Evolutionary conservation across 306 rosid species (phyloP).

Genomic region (Chamaecrista fasciculata): DNA sequence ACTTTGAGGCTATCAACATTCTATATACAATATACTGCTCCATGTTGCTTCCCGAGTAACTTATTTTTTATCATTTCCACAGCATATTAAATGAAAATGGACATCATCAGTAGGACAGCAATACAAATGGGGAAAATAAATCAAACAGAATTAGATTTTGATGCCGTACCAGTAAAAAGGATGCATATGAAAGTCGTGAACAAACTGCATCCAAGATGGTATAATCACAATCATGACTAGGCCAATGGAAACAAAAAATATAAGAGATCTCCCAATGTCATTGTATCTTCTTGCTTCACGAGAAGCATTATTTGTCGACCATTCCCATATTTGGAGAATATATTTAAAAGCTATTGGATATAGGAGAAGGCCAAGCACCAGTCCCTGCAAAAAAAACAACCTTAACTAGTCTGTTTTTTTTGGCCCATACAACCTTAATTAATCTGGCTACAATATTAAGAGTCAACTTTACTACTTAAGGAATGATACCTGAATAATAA

Average conservation of each 20-base stretch:
- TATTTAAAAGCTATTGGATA: constrained; percentile 44
- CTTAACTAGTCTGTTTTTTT: constrained; percentile 16
- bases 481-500: constrained; percentile 52
- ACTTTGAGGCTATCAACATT: constrained; percentile 12
- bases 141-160: not conserved
- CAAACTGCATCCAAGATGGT: constrained; percentile 59
- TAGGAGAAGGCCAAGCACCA: constrained; percentile 63
- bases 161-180: constrained; percentile 48
- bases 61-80: constrained; percentile 6
- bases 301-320: constrained; percentile 25
- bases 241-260: constrained; percentile 49
- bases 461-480: constrained; percentile 19
- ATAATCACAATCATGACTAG: constrained; percentile 40
- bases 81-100: not conserved
- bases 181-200: constrained; percentile 53
- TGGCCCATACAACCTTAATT: constrained; percentile 23
- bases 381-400: constrained; percentile 45
- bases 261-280: constrained; percentile 41
- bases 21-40: not conserved
- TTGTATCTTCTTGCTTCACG: constrained; percentile 38
- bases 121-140: no score
- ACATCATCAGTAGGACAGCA: not conserved
- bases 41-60: constrained; percentile 21
- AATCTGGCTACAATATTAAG: constrained; percentile 5
- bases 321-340: constrained; percentile 38